Evolutionary conservation across 139 green algal species (phyloP).

Genomic region (Coccomyxa sp.): DNA sequence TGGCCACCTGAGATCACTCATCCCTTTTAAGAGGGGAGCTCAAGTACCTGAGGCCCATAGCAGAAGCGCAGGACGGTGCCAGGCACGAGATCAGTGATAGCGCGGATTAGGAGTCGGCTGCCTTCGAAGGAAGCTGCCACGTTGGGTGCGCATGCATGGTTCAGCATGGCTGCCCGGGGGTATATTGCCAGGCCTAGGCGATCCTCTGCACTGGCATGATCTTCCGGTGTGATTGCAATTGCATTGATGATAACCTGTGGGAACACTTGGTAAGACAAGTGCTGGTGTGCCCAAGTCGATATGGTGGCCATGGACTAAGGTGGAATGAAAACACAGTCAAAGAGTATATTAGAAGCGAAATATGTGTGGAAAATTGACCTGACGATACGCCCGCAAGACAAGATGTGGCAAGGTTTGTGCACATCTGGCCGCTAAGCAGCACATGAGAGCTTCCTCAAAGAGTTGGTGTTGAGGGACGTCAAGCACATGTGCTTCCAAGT

Average conservation of each 20-base stretch:
- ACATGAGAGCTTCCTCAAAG: no score
- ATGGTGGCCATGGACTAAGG: no score
- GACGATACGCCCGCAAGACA: no score
- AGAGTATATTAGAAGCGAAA: no score
- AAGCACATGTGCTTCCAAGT: no score
- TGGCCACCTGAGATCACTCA: no score
- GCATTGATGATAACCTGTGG: neutral
- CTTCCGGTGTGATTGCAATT: neutral
- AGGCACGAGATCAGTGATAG: neutral
- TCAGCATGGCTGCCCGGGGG: neutral
- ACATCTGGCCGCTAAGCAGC: no score
- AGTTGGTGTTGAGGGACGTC: no score
- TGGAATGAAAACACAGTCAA: no score
- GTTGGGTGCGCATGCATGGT: neutral
- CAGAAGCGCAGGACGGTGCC: neutral
- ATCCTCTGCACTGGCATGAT: neutral
- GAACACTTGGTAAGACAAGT: neutral
- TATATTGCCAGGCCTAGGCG: neutral
- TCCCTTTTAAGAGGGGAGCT: neutral
- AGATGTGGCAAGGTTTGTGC: no score
- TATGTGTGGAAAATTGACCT: no score
- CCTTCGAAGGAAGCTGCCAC: neutral
- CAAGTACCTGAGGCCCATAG: slow-evolving; percentile 2
- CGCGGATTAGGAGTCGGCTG: neutral
- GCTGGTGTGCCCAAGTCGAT: no score